Base-by-base conservation (phyloP, 1,284 basidiomycete genomes). In the Ustanciosporium gigantosporum region DNA sequence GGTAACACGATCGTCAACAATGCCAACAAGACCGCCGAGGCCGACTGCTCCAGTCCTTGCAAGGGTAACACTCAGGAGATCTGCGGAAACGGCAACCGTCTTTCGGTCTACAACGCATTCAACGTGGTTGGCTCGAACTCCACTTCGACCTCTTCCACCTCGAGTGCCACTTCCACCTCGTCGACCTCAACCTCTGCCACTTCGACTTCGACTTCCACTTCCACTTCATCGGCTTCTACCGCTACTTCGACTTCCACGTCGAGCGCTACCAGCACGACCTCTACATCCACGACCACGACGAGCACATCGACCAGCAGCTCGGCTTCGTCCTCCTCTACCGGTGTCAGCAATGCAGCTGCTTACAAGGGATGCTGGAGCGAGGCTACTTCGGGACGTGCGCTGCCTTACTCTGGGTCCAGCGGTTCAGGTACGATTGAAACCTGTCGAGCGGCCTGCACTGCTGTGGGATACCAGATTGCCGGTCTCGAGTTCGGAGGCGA, bases 11-110 rank as follows among this genome's bases (percentile, higher is more conserved):
- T 61, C 86, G 85, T 7, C 80, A 85, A 53, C 77, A 79, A 19
- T 70, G 88, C 15, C 86, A 84, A 15, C 81, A 81, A 2, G 31
- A 55, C 77, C 0, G 17, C 39, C 7, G 82, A 82, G 0, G 74
- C 80, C 19, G 82, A 82, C 38, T 89, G 88, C 65, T 83, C 83
- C 70, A 87, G 86, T 84, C 82, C 80, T 3, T 89, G 87, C 56
- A 82, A 82, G 25, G 88, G 86, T 14, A 84, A 21, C 21, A 9
- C 31, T n/a, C 87, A 85, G 21, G 81, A 88, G 75, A 83, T 83
- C 29, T 88, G 87, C 62, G 88, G 88, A 64, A 87, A 84, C 11
- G 82, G 84, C 2, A 85, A 85, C 66, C 82, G 84, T 16, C 73
- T 89, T 36, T 87, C 86, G 0, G 83, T 88, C 13, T 89, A 89